Conservation (phyloP, 768 basidiomycete species). For the Russula emetica region DNA sequence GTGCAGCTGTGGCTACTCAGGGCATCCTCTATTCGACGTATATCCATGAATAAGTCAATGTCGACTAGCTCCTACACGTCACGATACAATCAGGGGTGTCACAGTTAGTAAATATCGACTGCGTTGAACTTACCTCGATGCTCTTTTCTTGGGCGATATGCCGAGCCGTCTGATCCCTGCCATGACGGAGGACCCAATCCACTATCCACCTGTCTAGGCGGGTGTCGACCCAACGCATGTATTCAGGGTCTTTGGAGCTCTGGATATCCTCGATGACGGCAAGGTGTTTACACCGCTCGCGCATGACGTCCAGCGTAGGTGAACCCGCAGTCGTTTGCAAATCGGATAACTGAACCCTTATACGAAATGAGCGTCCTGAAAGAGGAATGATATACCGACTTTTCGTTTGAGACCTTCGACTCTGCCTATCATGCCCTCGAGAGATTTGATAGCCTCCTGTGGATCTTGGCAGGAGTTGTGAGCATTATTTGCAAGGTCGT, state of each 20-base stretch:
- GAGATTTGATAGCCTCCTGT: constrained; percentile 52
- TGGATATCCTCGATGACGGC: constrained; percentile 55
- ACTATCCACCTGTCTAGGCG: constrained; percentile 86
- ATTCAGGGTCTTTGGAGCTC: constrained; percentile 50
- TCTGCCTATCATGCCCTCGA: constrained; percentile 73
- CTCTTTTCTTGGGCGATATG: constrained; percentile 69
- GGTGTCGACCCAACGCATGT: constrained; percentile 71
- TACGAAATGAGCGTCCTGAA: constrained; percentile 5
- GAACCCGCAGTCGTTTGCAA: constrained; percentile 44
- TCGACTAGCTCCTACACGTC: constrained; percentile 72
- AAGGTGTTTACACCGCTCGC: constrained; percentile 71
- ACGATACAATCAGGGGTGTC: constrained; percentile 19
- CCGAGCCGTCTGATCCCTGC: constrained; percentile 71
- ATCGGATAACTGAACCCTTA: constrained; percentile 43
- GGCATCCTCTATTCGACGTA: constrained; percentile 79
- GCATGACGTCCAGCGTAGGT: constrained; percentile 68
- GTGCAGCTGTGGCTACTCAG: constrained; percentile 70
- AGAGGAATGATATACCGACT: constrained; percentile 41
- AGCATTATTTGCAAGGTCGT: constrained; percentile 54
- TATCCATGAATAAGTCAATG: constrained; percentile 86
- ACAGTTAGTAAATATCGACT: background rate
- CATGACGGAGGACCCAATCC: constrained; percentile 84
- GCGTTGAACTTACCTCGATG: constrained; percentile 59
- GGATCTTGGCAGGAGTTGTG: constrained; percentile 38
- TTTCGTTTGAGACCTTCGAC: constrained; percentile 84